phyloP scores from a whole-genome alignment of 225 moss, liverwort and hornwort genomes.

The Takakia lepidozioides region DNA sequence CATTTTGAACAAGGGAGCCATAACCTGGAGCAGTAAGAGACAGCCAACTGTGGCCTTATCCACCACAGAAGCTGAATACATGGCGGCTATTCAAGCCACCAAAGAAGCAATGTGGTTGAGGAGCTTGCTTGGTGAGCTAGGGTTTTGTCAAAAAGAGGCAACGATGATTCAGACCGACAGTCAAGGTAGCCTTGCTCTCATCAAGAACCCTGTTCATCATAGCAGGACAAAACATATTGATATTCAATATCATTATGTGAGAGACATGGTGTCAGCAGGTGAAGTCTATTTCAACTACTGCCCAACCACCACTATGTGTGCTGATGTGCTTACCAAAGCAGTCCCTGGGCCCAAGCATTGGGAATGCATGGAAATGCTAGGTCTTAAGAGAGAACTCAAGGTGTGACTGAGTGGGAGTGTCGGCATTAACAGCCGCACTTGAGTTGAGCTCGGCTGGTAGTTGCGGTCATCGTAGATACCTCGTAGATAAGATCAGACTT shows the following conservation, averaged over 20 bases:
- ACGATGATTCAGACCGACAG: not conserved
- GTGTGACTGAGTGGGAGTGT: slow-evolving; percentile 1
- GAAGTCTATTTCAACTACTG: not conserved
- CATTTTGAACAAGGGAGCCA: not conserved
- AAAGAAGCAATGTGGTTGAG: slow-evolving; percentile 1
- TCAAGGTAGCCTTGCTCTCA: not conserved
- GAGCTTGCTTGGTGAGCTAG: not conserved
- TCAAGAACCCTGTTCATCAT: too few species aligned
- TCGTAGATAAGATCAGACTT: too few species aligned
- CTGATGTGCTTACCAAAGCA: not conserved
- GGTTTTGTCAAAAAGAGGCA: not conserved
- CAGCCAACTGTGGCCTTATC: not conserved
- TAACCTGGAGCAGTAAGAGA: not conserved
- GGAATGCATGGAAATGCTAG: not conserved
- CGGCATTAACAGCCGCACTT: too few species aligned
- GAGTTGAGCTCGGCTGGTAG: too few species aligned
- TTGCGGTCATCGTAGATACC: too few species aligned
- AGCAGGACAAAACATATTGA: not conserved
- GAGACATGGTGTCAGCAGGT: not conserved
- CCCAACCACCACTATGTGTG: not conserved
- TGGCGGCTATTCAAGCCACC: not conserved
- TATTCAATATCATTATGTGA: not conserved
- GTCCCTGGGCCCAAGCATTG: not conserved
- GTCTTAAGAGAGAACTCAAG: too few species aligned
- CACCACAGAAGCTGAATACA: not conserved